Evolutionary conservation across 2,329 filamentous ascomycete species (phyloP), one percentile per base, ranked within the genome.

Genomic region (Hymenotorrendiella dingleyae): DNA sequence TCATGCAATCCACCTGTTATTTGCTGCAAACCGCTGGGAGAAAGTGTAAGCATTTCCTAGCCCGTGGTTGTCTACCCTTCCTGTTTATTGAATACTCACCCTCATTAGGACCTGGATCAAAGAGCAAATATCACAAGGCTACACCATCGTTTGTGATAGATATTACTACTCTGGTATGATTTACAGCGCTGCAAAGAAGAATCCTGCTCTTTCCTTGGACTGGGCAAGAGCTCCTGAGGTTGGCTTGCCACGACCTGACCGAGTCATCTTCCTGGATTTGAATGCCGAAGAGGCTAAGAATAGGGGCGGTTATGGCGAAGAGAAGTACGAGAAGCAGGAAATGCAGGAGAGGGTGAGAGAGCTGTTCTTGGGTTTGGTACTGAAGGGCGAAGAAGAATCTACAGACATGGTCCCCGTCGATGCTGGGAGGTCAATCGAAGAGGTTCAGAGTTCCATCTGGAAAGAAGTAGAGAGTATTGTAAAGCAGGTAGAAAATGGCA

Each of bases 141-240:
- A 73, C 16, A 93, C 80, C 0, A 74, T 98, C 23, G 71, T 98
- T 28, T 82, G 91, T 53, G 93, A 98, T 64, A 82, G 93, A 36
- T 98, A 97, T 68, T 94, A 94, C 62, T 91, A 95, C 69, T 93
- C 86, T 16, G 93, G 93, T 41, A 86, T 90, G 44, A 88, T 96
- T 37, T 98, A 97, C 68, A 88, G 83, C 19, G 87, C 88, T 0
- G 91, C 93, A 3, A 97, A 97, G 62, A 72, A 78, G 33, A 87
- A 86, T 54, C 77, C 82, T 0, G 64, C 70, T 2, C 73, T 96
- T 10, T 69, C 75, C 0, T 70, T 96, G 0, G 66, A 74, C 0
- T 98, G 93, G 90, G 89, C 88, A 6, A 81, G 86, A 54, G 74
- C 80, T 12, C 87, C 90, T 1, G 93, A 97, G 56, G 74, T 86